Percentiles rank a stretch among this genome's conserved stretches.
Evolutionary conservation across 495 filamentous ascomycete species (phyloP).

Genomic region (Oidiodendron maius): DNA sequence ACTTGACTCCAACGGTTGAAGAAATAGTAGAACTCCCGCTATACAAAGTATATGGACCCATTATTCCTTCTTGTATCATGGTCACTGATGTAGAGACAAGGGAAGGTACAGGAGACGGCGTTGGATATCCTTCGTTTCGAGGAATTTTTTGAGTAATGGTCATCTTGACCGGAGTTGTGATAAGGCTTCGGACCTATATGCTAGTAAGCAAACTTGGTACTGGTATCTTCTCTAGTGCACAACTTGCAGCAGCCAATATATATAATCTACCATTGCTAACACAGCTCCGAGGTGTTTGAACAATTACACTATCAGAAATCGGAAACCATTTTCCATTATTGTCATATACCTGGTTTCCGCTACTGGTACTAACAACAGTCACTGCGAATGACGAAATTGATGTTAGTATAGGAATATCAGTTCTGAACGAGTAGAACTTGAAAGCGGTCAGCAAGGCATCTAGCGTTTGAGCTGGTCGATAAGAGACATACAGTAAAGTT

Average conservation of each 20-base stretch:
- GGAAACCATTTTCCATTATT: constrained; percentile 34
- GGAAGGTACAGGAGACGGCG: constrained; percentile 39
- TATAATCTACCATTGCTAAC: constrained; percentile 25
- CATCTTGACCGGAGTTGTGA: constrained; percentile 35
- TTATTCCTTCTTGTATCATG: constrained; percentile 43
- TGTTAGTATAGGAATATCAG: constrained; percentile 21
- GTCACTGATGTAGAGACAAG: constrained; percentile 34
- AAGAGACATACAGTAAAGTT: constrained; percentile 42
- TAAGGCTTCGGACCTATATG: constrained; percentile 42
- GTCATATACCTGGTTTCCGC: constrained; percentile 23
- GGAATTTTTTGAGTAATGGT: constrained; percentile 44
- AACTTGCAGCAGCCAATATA: constrained; percentile 31
- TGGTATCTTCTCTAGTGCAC: background rate
- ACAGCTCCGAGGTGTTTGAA: constrained; percentile 33
- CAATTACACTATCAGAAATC: constrained; percentile 30
- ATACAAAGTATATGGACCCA: constrained; percentile 49
- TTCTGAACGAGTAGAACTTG: constrained; percentile 32
- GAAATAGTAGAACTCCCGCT: constrained; percentile 36
- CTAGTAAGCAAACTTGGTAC: constrained; percentile 13
- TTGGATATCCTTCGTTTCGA: constrained; percentile 23
- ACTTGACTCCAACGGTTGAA: constrained; percentile 11
- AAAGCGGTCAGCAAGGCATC: constrained; percentile 3
- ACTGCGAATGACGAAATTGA: constrained; percentile 37
- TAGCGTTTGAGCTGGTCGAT: background rate
- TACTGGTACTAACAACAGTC: constrained; percentile 18